Base-by-base conservation (phyloP, 2,329 filamentous ascomycete genomes). In the Sphaceloma murrayae region DNA sequence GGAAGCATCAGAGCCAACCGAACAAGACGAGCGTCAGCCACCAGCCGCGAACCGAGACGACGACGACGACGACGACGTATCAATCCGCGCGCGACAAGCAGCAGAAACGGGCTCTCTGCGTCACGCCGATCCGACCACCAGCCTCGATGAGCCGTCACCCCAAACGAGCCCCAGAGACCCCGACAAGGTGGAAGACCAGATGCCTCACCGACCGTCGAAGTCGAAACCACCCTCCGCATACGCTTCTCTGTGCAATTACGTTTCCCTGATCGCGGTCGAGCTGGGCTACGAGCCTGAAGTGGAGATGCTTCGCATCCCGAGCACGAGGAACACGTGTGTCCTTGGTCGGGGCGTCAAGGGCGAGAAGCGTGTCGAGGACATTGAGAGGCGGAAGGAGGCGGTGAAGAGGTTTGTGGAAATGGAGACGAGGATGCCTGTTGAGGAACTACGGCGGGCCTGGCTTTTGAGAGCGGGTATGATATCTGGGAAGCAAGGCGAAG, bases 291-390 rank as follows among this genome's bases (percentile, higher is more conserved):
- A 70, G 4, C 73, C 85, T 1, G 86, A 96, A 62, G 84, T 74
- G 50, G 89, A 94, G 55, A 79, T 91, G 69, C 63, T 98, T 54
- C 73, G 89, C 34, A 96, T 98, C 50, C 91, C 91, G 1, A 93
- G 85, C 60, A 95, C 89, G 29, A 72, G 91, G 49, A 96, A 96
- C 61, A 78, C 80, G 13, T 85, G 80, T 1, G 67, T 98, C 21
- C 59, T 96, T 30, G 88, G 88, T 3, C 73, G 85, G 22, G 63
- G 57, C 29, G 27, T 5, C 30, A 38, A 45, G 27, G 24, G 3
- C 19, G 27, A 19, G 3, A 17, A 13, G 3, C 11, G 9, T 11
- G 13, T 17, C 19, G 42, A 40, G n/a, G 34, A 32, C 14, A 34
- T 9, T 9, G 34, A 46, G 14, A 34, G 27, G 27, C 17, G 42